Base-by-base conservation (phyloP, 2,329 filamentous ascomycete species). In the Claviceps quebecensis region DNA sequence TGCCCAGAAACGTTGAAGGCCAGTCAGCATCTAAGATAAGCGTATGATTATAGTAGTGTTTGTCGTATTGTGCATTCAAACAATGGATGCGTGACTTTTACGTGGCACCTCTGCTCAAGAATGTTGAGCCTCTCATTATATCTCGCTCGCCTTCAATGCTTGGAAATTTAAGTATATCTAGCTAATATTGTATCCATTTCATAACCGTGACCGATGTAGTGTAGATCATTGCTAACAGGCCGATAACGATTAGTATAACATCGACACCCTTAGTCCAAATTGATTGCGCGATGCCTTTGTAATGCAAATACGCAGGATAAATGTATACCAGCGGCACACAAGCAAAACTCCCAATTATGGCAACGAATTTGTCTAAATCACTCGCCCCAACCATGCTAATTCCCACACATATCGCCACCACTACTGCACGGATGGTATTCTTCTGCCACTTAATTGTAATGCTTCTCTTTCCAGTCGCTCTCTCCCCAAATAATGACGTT, bases 271-370 rank as follows among this genome's bases (percentile, higher is more conserved):
- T 86, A 29, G 69, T 74, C 61, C 65, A 69, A 36, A 63, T 65
- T n/a, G 72, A 76, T 47, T 73, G 69, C 6, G 84, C 84, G 3
- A 83, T 72, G 4, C 80, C 84, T 59, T 74, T 80, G 66, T 80
- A 84, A 63, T 89, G 85, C 60, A 89, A 61, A 55, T 75, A 81
- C 0, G 85, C 76, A 44, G 86, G 84, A 61, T 87, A 88, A 53
- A 88, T 84, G 65, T 87, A 88, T 11, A 88, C 84, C 56, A 88
- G 66, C 14, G 84, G 84, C 50, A 88, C 81, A 58, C 84, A 88
- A 2, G 84, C 84, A 60, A 86, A 80, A 39, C 78, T 82, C 13
- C 84, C 84, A 56, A 87, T 87, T 46, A 88, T 67, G 0, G 84
- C 80, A 13, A 88, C 84, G 57, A 87, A 87, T 55, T 83, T 81